A percentile compares a stretch with the other conserved stretches of the same genome.
These are phyloP conservation scores for Flammula alnicola DNA, from an alignment of 1,284 basidiomycete species.

Conservation along the genomic window DNA sequence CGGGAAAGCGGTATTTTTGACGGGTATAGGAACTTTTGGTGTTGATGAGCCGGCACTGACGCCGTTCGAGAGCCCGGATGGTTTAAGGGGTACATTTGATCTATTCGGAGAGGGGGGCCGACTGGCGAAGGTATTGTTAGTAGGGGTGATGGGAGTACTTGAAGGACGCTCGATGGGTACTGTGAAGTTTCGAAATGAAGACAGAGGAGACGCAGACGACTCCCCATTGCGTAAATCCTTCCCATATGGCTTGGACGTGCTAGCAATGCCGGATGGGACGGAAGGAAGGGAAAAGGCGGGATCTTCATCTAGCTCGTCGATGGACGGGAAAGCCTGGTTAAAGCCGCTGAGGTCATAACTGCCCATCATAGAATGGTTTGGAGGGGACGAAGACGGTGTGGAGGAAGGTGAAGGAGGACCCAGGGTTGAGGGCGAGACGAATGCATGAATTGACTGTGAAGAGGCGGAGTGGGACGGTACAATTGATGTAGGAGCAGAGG, in stretches of 20 bases:
- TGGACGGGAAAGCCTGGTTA: constrained; percentile 67
- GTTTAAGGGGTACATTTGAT: constrained; percentile 42
- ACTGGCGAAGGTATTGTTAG: constrained; percentile 58
- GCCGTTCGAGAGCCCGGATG: constrained; percentile 47
- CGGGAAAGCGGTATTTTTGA: constrained; percentile 63
- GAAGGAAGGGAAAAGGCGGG: constrained; percentile 52
- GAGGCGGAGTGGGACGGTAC: constrained; percentile 39
- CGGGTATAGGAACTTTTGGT: constrained; percentile 40
- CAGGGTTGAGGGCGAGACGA: constrained; percentile 68
- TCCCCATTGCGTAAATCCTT: constrained; percentile 25
- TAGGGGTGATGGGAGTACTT: constrained; percentile 72
- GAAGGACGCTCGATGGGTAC: constrained; percentile 68
- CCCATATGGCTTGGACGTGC: constrained; percentile 26
- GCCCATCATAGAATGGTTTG: constrained; percentile 30
- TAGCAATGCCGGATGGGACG: constrained; percentile 45
- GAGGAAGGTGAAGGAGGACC: constrained; percentile 77
- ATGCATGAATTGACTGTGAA: constrained; percentile 50
- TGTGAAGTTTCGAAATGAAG: constrained; percentile 36
- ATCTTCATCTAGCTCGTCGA: constrained; percentile 73
- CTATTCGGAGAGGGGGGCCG: constrained; percentile 57
- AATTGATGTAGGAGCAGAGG: constrained; percentile 33
- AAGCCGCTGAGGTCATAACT: constrained; percentile 56
- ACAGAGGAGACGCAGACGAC: constrained; percentile 31
- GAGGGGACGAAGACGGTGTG: constrained; percentile 56
- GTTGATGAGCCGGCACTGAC: constrained; percentile 16